Evolutionary conservation across 139 green algal species (phyloP).

Genomic region (Pseudopediastrum boryanum): DNA sequence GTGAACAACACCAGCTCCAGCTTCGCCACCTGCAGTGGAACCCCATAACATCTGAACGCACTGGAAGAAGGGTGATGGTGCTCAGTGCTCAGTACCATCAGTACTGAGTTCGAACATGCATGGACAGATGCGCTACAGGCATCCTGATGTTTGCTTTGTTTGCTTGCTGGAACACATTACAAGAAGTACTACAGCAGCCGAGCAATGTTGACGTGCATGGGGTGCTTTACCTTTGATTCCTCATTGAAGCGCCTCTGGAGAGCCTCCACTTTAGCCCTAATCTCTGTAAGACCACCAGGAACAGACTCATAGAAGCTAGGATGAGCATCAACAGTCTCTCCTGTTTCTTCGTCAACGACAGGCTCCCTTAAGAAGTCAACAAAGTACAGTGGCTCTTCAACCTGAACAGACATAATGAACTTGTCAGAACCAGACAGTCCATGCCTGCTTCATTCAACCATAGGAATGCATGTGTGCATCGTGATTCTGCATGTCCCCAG

Average conservation of each 20-base stretch:
- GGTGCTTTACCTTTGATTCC: conserved; percentile 60
- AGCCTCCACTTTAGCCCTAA: conserved; percentile 70
- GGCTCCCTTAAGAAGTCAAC: conserved; percentile 94
- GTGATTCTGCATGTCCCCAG: not conserved
- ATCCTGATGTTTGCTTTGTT: too few species aligned
- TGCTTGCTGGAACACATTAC: not conserved
- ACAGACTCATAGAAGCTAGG: conserved; percentile 89
- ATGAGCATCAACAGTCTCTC: conserved; percentile 75
- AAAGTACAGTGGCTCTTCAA: conserved; percentile 88
- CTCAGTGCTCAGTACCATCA: too few species aligned
- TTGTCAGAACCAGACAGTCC: not conserved
- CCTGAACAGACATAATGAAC: conserved; percentile 47
- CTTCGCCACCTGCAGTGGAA: conserved; percentile 58
- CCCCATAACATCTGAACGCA: not conserved
- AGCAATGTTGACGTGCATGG: not conserved
- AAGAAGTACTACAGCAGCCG: not conserved
- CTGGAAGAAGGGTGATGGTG: too few species aligned
- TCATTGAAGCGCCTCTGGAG: conserved; percentile 86
- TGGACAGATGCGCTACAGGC: too few species aligned
- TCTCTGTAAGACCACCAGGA: conserved; percentile 68
- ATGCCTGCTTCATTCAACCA: not conserved
- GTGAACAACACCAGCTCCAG: conserved; percentile 95
- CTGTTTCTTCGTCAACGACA: conserved; percentile 82
- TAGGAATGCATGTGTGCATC: not conserved
- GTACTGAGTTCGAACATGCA: too few species aligned